Evolutionary conservation across 148 eudicot species (phyloP).

Genomic region (Cornus florida): DNA sequence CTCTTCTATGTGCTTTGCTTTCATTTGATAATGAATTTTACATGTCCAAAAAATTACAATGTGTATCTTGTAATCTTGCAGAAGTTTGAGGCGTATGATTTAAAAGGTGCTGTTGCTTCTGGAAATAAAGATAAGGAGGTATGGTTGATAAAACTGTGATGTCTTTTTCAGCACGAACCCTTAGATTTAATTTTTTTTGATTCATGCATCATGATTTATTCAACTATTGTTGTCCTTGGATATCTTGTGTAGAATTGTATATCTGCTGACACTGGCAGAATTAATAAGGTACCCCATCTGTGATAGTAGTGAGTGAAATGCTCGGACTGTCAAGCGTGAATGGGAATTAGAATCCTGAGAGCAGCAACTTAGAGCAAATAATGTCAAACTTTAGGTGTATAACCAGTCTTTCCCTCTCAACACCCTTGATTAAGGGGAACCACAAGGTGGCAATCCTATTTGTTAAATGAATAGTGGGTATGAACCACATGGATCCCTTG

Average conservation of each 20-base stretch:
- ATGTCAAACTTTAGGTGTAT: no score
- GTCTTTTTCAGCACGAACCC: not conserved
- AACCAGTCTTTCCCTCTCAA: not conserved
- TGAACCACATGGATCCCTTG: not conserved
- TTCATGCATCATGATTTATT: not conserved
- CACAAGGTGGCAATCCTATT: not conserved
- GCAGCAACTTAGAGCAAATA: not conserved
- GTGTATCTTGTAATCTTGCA: slow-evolving; percentile 26
- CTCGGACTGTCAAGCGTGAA: no score
- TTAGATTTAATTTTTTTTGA: not conserved
- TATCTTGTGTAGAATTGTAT: not conserved
- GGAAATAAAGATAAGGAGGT: slow-evolving; percentile 96
- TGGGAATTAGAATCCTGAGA: not conserved
- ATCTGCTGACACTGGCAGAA: not conserved
- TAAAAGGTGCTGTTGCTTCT: slow-evolving; percentile 70
- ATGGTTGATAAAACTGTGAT: slow-evolving; percentile 9
- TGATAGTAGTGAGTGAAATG: not conserved
- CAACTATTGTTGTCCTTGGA: not conserved
- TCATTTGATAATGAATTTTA: not conserved
- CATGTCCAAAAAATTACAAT: not conserved
- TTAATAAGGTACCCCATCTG: not conserved
- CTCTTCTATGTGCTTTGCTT: not conserved
- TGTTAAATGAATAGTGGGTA: not conserved
- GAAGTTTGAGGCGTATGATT: slow-evolving; percentile 96
- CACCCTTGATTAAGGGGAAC: not conserved